These are phyloP conservation scores for Nymphaea colorata DNA, from an alignment of 164 flowering plant genomes.

Conservation along the genomic window DNA sequence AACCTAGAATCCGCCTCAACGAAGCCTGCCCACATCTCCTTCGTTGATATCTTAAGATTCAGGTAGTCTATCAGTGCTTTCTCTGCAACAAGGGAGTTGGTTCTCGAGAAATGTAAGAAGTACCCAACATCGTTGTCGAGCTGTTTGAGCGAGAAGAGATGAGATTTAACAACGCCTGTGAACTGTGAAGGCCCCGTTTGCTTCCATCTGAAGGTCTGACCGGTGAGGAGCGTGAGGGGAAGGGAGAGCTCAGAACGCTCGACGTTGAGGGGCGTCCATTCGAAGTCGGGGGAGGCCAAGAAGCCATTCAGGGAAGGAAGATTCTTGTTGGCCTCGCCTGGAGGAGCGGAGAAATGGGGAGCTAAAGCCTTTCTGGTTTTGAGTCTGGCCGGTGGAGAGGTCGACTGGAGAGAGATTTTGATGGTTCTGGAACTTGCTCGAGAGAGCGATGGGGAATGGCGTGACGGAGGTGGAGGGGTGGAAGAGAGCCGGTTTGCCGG, in stretches of 20 bases:
- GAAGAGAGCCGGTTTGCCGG: too few relatives aligned
- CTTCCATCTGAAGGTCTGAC: slow-evolving; percentile 93
- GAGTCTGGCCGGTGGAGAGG: too few relatives aligned
- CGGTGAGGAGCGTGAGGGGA: slow-evolving; percentile 92
- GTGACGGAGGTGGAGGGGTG: too few relatives aligned
- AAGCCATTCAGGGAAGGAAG: background rate
- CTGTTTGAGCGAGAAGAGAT: slow-evolving; percentile 74
- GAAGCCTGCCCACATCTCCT: slow-evolving; percentile 56
- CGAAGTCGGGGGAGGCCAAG: slow-evolving; percentile 9
- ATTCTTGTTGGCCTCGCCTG: too few relatives aligned
- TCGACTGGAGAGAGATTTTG: too few relatives aligned
- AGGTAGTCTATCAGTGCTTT: slow-evolving; percentile 50
- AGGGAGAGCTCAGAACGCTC: slow-evolving; percentile 59
- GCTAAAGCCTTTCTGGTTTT: too few relatives aligned
- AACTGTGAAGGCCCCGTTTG: slow-evolving; percentile 55
- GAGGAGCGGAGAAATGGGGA: too few relatives aligned
- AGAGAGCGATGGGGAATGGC: too few relatives aligned
- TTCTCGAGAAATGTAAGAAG: slow-evolving; percentile 24
- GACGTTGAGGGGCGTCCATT: slow-evolving; percentile 66
- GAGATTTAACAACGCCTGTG: slow-evolving; percentile 71
- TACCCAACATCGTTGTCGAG: slow-evolving; percentile 37
- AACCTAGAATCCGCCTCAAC: slow-evolving; percentile 53
- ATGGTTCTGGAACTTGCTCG: too few relatives aligned
- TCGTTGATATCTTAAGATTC: slow-evolving; percentile 51
- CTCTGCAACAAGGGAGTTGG: slow-evolving; percentile 18